A percentile compares a stretch with the other conserved stretches of the same genome.
Evolutionary conservation across 306 rosid species (phyloP).

Genomic region (Elaeagnus macrophylla): DNA sequence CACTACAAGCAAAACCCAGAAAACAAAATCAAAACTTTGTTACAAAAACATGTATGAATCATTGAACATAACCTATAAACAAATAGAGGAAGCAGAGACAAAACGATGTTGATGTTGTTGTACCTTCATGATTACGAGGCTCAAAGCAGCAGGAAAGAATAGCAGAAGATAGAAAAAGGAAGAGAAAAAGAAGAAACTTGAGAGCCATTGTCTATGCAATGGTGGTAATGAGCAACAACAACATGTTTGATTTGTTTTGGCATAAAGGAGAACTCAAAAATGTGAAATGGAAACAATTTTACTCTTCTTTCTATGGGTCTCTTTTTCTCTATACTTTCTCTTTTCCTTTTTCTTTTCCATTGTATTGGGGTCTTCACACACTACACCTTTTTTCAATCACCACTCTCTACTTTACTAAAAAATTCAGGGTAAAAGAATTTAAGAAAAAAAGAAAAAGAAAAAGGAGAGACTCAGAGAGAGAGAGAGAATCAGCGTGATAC

Average conservation of each 20-base stretch:
- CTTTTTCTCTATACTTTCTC: background rate
- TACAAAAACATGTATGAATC: background rate
- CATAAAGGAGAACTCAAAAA: slow-evolving; percentile 10
- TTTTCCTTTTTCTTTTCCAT: background rate
- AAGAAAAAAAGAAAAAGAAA: slow-evolving; percentile 2
- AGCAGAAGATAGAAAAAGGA: slow-evolving; percentile 22
- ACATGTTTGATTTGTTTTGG: background rate
- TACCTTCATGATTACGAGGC: slow-evolving; percentile 96
- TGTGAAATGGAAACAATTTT: background rate
- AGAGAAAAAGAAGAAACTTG: slow-evolving; percentile 9
- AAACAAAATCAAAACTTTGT: background rate
- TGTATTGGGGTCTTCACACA: slow-evolving; percentile 6
- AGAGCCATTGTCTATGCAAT: slow-evolving; percentile 28
- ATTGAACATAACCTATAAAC: background rate
- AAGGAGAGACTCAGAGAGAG: slow-evolving; percentile 1
- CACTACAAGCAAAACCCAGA: slow-evolving; percentile 37
- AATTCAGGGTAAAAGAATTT: slow-evolving; percentile 4
- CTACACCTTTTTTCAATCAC: slow-evolving; percentile 19
- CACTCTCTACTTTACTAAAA: slow-evolving; percentile 20
- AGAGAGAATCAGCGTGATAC: slow-evolving; percentile 20
- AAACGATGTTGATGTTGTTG: background rate
- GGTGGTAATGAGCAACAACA: slow-evolving; percentile 7
- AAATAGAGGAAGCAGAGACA: background rate
- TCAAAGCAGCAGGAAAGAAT: slow-evolving; percentile 42
- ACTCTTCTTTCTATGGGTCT: slow-evolving; percentile 9